Evolutionary conservation across 805 yeast species (phyloP).

Genomic region (Starmerella apicola): DNA sequence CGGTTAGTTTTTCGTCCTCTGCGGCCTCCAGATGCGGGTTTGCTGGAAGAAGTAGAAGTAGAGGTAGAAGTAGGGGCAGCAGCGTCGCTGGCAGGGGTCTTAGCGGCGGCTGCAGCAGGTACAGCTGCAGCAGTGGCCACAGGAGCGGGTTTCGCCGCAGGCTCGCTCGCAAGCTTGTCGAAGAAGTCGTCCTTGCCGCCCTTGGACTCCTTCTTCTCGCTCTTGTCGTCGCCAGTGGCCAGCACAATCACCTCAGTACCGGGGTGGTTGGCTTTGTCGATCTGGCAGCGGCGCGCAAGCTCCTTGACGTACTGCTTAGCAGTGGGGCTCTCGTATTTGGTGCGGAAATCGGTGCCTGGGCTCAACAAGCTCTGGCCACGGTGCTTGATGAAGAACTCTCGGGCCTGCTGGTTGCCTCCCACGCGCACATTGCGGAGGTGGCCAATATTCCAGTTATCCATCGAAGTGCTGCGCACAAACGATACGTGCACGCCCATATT

Average conservation of each 20-base stretch:
- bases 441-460: slow-evolving; percentile 88
- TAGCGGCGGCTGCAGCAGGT: slow-evolving; percentile 3
- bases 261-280: slow-evolving; percentile 63
- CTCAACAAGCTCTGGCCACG: slow-evolving; percentile 68
- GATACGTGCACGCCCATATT: slow-evolving; percentile 92
- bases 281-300: slow-evolving; percentile 51
- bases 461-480: slow-evolving; percentile 80
- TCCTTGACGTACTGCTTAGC: slow-evolving; percentile 77
- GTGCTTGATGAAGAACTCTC: slow-evolving; percentile 68
- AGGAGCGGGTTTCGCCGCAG: slow-evolving; percentile 17
- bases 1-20: slow-evolving; percentile 2
- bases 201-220: slow-evolving; percentile 8
- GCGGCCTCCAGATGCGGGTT: slow-evolving; percentile 19
- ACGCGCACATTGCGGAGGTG: slow-evolving; percentile 85
- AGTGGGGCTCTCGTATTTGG: slow-evolving; percentile 66
- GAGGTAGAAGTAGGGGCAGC: slow-evolving; percentile 9
- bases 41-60: slow-evolving; percentile 21
- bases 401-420: slow-evolving; percentile 84
- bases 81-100: slow-evolving; percentile 8
- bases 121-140: slow-evolving; percentile 10
- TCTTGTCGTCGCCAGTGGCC: slow-evolving; percentile 3
- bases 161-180: slow-evolving; percentile 61
- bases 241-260: slow-evolving; percentile 30
- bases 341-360: slow-evolving; percentile 47
- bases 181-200: slow-evolving; percentile 64